Evolutionary conservation across 306 rosid species (phyloP).

Genomic region (Vigna mungo): DNA sequence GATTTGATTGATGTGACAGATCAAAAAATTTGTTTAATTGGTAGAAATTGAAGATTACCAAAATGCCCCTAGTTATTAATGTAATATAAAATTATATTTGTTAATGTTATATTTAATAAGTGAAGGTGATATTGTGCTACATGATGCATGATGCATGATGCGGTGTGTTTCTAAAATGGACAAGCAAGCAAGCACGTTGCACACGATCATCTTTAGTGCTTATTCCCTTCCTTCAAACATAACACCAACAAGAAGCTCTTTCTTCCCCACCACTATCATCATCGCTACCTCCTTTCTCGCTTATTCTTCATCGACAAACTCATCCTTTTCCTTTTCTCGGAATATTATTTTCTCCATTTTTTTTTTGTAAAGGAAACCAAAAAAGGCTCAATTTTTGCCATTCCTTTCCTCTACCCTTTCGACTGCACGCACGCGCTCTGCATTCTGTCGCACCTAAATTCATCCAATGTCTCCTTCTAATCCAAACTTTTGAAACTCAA

Average conservation of each 20-base stretch:
- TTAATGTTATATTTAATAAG: too few relatives aligned
- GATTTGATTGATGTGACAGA: too few relatives aligned
- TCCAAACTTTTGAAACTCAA: background rate
- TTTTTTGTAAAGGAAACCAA: background rate
- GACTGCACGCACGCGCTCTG: background rate
- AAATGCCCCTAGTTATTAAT: too few relatives aligned
- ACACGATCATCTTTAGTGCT: constrained; percentile 18
- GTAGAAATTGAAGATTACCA: too few relatives aligned
- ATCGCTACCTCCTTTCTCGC: background rate
- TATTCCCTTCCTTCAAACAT: background rate
- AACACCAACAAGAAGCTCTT: background rate
- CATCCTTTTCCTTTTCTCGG: constrained; percentile 16
- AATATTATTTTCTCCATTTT: background rate
- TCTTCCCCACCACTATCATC: background rate
- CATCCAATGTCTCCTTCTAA: background rate
- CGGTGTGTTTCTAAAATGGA: background rate
- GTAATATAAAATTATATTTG: too few relatives aligned
- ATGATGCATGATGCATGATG: too few relatives aligned
- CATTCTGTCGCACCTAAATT: background rate
- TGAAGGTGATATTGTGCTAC: background rate
- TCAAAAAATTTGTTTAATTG: too few relatives aligned
- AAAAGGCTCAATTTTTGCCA: background rate
- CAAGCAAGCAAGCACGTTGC: background rate
- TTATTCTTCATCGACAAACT: constrained; percentile 28
- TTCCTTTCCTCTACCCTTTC: background rate